Conservation (phyloP, 148 eudicot genomes). For the Nepenthes mirabilis region DNA sequence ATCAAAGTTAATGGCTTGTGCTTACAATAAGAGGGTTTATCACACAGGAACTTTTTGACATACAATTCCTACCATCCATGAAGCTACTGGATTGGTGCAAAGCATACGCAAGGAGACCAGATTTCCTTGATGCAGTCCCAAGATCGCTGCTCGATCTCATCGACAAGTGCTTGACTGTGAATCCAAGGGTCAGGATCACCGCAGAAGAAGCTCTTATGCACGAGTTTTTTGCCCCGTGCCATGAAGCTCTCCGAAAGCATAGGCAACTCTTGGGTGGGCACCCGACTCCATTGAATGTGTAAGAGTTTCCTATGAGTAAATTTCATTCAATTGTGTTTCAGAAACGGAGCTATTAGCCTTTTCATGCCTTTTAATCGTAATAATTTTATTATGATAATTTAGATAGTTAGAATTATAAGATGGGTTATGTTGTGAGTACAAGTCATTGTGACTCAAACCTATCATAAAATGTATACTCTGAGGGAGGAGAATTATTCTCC, state of each 20-base stretch:
- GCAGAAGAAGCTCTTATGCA: slow-evolving; percentile 87
- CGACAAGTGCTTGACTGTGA: slow-evolving; percentile 89
- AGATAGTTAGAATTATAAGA: too few relatives aligned
- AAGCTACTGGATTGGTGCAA: slow-evolving; percentile 67
- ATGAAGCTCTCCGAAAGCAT: slow-evolving; percentile 22
- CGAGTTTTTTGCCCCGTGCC: slow-evolving; percentile 65
- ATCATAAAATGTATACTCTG: too few relatives aligned
- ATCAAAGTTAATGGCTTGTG: background rate
- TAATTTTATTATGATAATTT: too few relatives aligned
- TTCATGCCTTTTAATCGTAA: too few relatives aligned
- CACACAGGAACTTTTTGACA: slow-evolving; percentile 58
- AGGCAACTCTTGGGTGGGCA: slow-evolving; percentile 1
- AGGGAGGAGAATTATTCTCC: too few relatives aligned
- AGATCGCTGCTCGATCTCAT: slow-evolving; percentile 67
- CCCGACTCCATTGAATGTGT: background rate
- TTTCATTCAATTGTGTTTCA: background rate
- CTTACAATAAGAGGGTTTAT: background rate
- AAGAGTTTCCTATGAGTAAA: background rate
- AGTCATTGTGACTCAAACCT: too few relatives aligned
- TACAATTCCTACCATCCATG: slow-evolving; percentile 28
- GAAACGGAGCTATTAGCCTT: too few relatives aligned
- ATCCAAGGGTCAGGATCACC: slow-evolving; percentile 75
- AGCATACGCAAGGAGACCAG: slow-evolving; percentile 49
- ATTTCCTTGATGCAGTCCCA: slow-evolving; percentile 52
- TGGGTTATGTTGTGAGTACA: too few relatives aligned